phyloP scores from a whole-genome alignment of 495 filamentous ascomycete species.

The Xylaria intraflava region DNA sequence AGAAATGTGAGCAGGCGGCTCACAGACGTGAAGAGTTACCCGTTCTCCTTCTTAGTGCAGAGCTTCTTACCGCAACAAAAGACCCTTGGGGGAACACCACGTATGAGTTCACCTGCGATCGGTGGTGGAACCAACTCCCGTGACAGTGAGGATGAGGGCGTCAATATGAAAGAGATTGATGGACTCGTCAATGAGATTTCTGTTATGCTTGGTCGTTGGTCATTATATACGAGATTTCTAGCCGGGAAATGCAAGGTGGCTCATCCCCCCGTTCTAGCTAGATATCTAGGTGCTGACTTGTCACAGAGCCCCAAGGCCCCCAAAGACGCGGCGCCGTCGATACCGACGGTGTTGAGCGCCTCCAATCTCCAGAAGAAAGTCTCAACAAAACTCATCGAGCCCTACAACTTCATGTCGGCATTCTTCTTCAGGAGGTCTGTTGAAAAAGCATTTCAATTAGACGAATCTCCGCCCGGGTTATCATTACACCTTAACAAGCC shows the following conservation, averaged over 20 bases:
- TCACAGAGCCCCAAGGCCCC: slow-evolving; percentile 37
- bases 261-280: not conserved
- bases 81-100: slow-evolving; percentile 42
- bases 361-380: slow-evolving; percentile 75
- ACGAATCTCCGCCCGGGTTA: slow-evolving; percentile 79
- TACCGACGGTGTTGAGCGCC: slow-evolving; percentile 65
- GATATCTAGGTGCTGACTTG: slow-evolving; percentile 10
- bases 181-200: slow-evolving; percentile 77
- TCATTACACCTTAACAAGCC: slow-evolving; percentile 63
- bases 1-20: slow-evolving; percentile 73
- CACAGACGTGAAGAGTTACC: slow-evolving; percentile 93
- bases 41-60: slow-evolving; percentile 92
- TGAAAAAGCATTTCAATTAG: slow-evolving; percentile 96
- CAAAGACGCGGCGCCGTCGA: slow-evolving; percentile 40
- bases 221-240: slow-evolving; percentile 83
- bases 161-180: slow-evolving; percentile 93
- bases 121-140: slow-evolving; percentile 44
- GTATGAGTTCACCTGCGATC: slow-evolving; percentile 58
- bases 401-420: slow-evolving; percentile 82
- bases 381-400: slow-evolving; percentile 57
- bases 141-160: slow-evolving; percentile 74
- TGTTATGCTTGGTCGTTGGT: slow-evolving; percentile 89
- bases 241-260: slow-evolving; percentile 71
- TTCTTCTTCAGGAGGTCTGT: slow-evolving; percentile 96
- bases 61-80: slow-evolving; percentile 73